Evolutionary conservation across 169 alveolate species (phyloP).

Genomic region (Cryptosporidium meleagridis): DNA sequence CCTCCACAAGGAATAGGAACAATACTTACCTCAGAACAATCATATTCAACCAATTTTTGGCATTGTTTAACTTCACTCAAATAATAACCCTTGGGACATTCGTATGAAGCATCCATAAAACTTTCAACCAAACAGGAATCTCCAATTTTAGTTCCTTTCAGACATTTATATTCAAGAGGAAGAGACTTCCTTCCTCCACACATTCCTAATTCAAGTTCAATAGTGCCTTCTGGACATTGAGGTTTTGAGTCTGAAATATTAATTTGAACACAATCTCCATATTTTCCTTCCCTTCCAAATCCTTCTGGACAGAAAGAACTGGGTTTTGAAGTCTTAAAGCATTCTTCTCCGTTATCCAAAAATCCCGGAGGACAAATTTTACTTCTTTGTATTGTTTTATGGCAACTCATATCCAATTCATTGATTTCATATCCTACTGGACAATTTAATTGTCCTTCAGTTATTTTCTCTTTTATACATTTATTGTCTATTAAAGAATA

Average conservation of each 20-base stretch:
- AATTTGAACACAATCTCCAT: conserved; percentile 48
- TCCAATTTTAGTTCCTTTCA: conserved; percentile 35
- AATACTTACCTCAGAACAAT: conserved; percentile 55
- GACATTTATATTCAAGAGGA: conserved; percentile 48
- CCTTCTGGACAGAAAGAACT: conserved; percentile 27
- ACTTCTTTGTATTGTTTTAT: conserved; percentile 19
- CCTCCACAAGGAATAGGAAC: conserved; percentile 20
- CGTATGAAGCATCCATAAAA: conserved; percentile 32
- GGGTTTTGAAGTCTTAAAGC: conserved; percentile 35
- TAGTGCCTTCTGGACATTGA: conserved; percentile 54
- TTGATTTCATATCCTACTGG: conserved; percentile 38
- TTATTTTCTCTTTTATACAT: conserved; percentile 14
- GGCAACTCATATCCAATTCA: conserved; percentile 34
- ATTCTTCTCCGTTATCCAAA: conserved; percentile 56
- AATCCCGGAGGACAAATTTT: conserved; percentile 67
- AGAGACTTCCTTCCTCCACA: conserved; percentile 44
- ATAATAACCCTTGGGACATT: conserved; percentile 53
- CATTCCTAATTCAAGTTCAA: neutral
- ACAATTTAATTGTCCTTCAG: neutral
- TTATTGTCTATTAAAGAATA: neutral
- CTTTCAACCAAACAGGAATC: conserved; percentile 59
- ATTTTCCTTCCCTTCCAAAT: conserved; percentile 25
- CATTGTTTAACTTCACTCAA: conserved; percentile 53
- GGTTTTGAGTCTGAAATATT: conserved; percentile 13
- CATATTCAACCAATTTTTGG: conserved; percentile 61